phyloP scores from a whole-genome alignment of 140 eudicot genomes.

The Bidens hawaiensis region DNA sequence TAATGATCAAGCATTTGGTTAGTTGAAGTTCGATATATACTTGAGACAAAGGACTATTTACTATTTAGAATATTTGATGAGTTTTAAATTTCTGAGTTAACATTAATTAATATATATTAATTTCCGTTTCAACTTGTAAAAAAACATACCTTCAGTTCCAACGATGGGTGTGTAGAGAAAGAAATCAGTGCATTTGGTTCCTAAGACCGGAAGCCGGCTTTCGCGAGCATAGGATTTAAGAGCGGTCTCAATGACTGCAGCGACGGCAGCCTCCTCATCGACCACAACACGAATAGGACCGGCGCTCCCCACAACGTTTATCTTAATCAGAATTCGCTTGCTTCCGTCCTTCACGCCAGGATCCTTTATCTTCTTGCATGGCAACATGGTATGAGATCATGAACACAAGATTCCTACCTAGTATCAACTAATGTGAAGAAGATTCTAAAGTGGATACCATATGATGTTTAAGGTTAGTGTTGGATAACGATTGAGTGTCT shows the following conservation, averaged over 20 bases:
- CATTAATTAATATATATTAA: too few relatives aligned
- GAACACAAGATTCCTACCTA: slow-evolving; percentile 5
- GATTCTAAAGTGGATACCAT: not conserved
- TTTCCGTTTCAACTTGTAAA: too few relatives aligned
- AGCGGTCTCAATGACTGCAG: slow-evolving; percentile 35
- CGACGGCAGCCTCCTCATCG: slow-evolving; percentile 30
- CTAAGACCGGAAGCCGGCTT: slow-evolving; percentile 50
- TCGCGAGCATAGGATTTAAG: slow-evolving; percentile 48
- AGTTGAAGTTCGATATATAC: too few relatives aligned
- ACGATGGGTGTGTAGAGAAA: slow-evolving; percentile 45
- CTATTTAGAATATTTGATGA: too few relatives aligned
- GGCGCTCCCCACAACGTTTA: slow-evolving; percentile 47
- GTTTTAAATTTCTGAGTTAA: too few relatives aligned
- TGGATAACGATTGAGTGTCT: too few relatives aligned
- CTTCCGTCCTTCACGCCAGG: not conserved
- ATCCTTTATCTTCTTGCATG: slow-evolving; percentile 14
- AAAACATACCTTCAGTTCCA: slow-evolving; percentile 37
- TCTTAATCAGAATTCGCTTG: slow-evolving; percentile 34
- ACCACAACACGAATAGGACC: slow-evolving; percentile 50
- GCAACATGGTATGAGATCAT: slow-evolving; percentile 14
- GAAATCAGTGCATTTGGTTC: slow-evolving; percentile 28
- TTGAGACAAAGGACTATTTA: too few relatives aligned
- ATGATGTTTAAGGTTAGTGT: not conserved
- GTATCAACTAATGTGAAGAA: slow-evolving; percentile 11
- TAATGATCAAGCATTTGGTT: too few relatives aligned